These are phyloP conservation scores for Cladosporium sphaerospermum DNA, from an alignment of 2,329 filamentous ascomycete species.

Conservation along the genomic window DNA sequence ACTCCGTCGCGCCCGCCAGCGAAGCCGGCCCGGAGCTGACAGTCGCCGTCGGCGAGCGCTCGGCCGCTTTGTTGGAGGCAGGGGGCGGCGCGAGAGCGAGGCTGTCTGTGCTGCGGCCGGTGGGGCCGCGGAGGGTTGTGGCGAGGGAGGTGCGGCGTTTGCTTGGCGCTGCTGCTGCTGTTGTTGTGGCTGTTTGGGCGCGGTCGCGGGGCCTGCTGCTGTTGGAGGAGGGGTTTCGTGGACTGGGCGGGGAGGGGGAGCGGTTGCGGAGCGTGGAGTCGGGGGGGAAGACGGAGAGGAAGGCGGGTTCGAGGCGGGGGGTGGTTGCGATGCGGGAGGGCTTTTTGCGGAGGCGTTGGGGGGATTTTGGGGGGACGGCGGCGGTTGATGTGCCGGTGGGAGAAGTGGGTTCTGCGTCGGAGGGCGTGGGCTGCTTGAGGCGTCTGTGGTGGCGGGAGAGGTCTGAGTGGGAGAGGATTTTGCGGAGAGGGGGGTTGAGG, in stretches of 20 bases:
- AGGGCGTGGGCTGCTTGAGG: constrained; percentile 28
- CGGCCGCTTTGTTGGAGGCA: background rate
- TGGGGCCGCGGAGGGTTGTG: constrained; percentile 32
- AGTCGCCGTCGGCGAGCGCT: constrained; percentile 8
- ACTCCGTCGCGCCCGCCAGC: constrained; percentile 49
- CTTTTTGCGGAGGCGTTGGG: constrained; percentile 40
- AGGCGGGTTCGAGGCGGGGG: constrained; percentile 39
- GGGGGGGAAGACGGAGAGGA: constrained; percentile 22
- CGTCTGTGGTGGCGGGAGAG: constrained; percentile 67
- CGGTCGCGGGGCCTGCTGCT: constrained; percentile 22
- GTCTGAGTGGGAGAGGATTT: constrained; percentile 81
- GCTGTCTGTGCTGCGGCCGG: constrained; percentile 38
- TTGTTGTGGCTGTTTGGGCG: constrained; percentile 19
- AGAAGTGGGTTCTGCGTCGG: constrained; percentile 22
- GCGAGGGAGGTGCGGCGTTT: constrained; percentile 23
- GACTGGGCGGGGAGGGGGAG: constrained; percentile 39
- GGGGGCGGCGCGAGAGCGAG: constrained; percentile 13
- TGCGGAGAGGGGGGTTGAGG: constrained; percentile 65
- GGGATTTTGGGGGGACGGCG: constrained; percentile 43
- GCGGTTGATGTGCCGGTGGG: constrained; percentile 27
- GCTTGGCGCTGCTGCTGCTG: no score
- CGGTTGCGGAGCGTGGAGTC: constrained; percentile 24
- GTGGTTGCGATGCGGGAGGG: constrained; percentile 45
- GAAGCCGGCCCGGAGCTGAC: constrained; percentile 33
- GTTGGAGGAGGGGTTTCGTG: constrained; percentile 30